Percentiles rank a stretch among this genome's conserved stretches.
Evolutionary conservation across 306 rosid genomes (phyloP).

Genomic region (Dryas octopetala): DNA sequence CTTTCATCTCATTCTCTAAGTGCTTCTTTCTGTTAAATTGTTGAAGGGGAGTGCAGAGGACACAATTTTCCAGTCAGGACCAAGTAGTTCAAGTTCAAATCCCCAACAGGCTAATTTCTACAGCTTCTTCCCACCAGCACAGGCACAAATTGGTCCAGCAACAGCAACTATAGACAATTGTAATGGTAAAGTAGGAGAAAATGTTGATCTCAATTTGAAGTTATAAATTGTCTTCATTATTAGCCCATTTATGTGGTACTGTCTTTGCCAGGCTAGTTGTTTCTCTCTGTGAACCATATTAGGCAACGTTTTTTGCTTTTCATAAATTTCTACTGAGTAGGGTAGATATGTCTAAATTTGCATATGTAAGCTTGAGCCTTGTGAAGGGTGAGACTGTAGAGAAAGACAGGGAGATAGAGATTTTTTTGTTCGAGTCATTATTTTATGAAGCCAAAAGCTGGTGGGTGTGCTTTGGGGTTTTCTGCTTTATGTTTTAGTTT

Average conservation of each 20-base stretch:
- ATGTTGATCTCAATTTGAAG: conserved; percentile 72
- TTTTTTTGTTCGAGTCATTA: background rate
- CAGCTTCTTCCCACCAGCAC: conserved; percentile 53
- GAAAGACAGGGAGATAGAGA: conserved; percentile 15
- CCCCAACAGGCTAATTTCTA: conserved; percentile 40
- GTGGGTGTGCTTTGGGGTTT: conserved; percentile 7
- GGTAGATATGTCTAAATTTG: conserved; percentile 38
- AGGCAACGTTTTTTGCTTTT: conserved; percentile 11
- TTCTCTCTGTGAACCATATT: conserved; percentile 31
- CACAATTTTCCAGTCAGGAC: conserved; percentile 30
- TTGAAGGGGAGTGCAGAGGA: conserved; percentile 47
- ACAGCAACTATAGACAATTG: conserved; percentile 25
- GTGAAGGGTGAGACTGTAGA: conserved; percentile 36
- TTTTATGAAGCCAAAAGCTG: background rate
- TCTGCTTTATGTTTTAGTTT: conserved; percentile 8
- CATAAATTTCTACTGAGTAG: conserved; percentile 14
- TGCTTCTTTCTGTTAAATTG: conserved; percentile 1
- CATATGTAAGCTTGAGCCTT: conserved; percentile 43
- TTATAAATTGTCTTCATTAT: conserved; percentile 31
- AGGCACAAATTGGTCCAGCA: conserved; percentile 37
- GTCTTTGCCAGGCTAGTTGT: conserved; percentile 32
- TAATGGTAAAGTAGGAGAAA: conserved; percentile 42
- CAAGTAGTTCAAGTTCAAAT: conserved; percentile 28
- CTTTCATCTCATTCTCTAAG: conserved; percentile 15
- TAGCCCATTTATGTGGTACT: background rate